Conservation (phyloP, 345 rosid genomes). For the Cardamine resedifolia region DNA sequence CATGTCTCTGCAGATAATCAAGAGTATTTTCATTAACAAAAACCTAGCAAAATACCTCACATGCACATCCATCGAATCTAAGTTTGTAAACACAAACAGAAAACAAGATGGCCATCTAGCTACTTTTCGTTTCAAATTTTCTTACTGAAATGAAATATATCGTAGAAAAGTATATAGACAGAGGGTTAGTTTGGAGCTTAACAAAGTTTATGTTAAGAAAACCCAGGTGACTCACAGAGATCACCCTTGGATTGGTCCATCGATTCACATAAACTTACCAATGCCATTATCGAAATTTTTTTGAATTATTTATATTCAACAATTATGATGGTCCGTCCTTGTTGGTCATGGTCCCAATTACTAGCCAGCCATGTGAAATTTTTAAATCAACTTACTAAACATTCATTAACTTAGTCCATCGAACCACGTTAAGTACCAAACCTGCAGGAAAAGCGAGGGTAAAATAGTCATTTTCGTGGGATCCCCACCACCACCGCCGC, state of each 20-base stretch:
- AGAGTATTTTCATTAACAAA: too few relatives aligned
- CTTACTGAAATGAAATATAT: not conserved
- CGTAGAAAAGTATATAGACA: not conserved
- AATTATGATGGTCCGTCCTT: not conserved
- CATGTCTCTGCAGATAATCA: too few relatives aligned
- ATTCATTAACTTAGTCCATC: not conserved
- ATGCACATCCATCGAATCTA: too few relatives aligned
- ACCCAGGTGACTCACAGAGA: too few relatives aligned
- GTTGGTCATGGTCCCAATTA: not conserved
- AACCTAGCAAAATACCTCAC: too few relatives aligned
- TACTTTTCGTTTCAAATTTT: not conserved
- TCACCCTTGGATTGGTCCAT: not conserved
- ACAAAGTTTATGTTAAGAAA: not conserved
- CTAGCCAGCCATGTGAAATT: not conserved
- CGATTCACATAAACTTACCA: not conserved
- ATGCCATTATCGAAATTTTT: not conserved
- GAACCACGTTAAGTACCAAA: not conserved
- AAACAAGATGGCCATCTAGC: too few relatives aligned
- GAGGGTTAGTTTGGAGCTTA: not conserved
- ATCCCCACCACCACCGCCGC: constrained; percentile 18
- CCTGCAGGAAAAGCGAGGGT: constrained; percentile 10
- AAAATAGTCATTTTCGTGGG: not conserved
- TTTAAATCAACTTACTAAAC: not conserved
- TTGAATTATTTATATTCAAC: too few relatives aligned
- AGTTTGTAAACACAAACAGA: too few relatives aligned